Percentiles rank a stretch among this genome's conserved stretches.
phyloP scores from a whole-genome alignment of 192 early-diverging fungal species.

The Funneliformis geosporum region DNA sequence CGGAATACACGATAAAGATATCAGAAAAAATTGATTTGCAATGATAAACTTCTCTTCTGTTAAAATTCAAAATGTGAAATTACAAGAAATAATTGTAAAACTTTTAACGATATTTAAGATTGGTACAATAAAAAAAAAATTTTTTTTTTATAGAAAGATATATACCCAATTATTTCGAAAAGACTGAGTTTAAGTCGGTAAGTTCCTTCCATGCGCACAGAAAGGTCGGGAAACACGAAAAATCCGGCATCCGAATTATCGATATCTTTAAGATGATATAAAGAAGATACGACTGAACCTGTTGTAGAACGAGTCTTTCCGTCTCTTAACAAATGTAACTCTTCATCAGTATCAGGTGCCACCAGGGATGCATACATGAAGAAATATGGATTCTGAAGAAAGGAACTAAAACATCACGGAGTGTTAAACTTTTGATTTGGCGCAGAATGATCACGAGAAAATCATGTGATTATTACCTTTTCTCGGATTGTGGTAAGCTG shows the following conservation, averaged over 20 bases:
- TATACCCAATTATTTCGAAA: constrained; percentile 87
- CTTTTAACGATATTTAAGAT: not conserved
- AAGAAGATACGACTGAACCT: constrained; percentile 90
- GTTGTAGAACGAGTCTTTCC: constrained; percentile 84
- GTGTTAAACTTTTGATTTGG: not conserved
- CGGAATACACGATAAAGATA: constrained; percentile 86
- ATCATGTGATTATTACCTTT: constrained; percentile 24
- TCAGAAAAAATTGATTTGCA: constrained; percentile 86
- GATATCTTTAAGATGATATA: constrained; percentile 87
- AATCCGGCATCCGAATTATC: constrained; percentile 90
- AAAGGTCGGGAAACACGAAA: constrained; percentile 96
- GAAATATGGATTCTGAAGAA: constrained; percentile 87
- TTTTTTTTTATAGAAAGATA: not conserved
- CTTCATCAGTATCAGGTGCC: constrained; percentile 77
- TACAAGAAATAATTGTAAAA: not conserved
- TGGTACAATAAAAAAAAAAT: not conserved
- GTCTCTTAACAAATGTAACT: constrained; percentile 87
- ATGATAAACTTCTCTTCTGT: constrained; percentile 78
- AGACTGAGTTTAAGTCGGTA: constrained; percentile 83
- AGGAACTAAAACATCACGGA: constrained; percentile 31
- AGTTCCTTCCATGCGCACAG: constrained; percentile 91
- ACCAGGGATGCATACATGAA: constrained; percentile 96
- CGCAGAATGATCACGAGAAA: constrained; percentile 5
- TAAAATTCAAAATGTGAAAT: not conserved
- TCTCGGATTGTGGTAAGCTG: constrained; percentile 14